These are phyloP conservation scores for Coniochaeta sp. DNA, from an alignment of 2,329 filamentous ascomycete genomes.

Conservation along the genomic window DNA sequence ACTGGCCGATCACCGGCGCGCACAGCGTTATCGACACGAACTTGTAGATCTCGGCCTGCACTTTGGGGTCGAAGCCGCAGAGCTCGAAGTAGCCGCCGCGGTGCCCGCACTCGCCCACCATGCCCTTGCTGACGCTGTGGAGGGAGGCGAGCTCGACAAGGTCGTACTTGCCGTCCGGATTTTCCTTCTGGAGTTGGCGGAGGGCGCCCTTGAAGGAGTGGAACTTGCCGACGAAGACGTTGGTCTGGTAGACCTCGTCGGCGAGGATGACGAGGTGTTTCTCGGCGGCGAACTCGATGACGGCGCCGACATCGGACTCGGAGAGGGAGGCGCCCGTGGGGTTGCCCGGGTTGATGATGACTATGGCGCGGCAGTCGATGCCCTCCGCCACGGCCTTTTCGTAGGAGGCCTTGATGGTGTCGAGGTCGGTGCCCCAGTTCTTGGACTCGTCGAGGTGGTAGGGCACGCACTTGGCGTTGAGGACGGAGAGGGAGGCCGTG, in stretches of 20 bases:
- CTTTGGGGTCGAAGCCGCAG: slow-evolving; percentile 75
- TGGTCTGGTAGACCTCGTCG: slow-evolving; percentile 98
- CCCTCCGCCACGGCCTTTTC: slow-evolving; percentile 69
- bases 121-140: slow-evolving; percentile 93
- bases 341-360: slow-evolving; percentile 98
- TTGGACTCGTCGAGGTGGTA: slow-evolving; percentile 87
- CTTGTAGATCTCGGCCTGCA: slow-evolving; percentile 95
- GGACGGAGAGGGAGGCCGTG: slow-evolving; percentile 80
- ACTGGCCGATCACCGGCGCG: slow-evolving; percentile 91
- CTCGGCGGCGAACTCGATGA: slow-evolving; percentile 81
- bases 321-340: slow-evolving; percentile 85
- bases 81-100: slow-evolving; percentile 97
- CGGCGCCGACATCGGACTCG: slow-evolving; percentile 69
- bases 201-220: slow-evolving; percentile 91
- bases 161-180: slow-evolving; percentile 66
- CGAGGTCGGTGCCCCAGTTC: slow-evolving; percentile 81
- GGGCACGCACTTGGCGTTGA: slow-evolving; percentile 81
- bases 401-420: slow-evolving; percentile 67
- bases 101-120: slow-evolving; percentile 98
- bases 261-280: slow-evolving; percentile 86
- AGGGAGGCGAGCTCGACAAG: slow-evolving; percentile 82
- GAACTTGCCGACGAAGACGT: slow-evolving; percentile 92
- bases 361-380: slow-evolving; percentile 83
- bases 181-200: slow-evolving; percentile 69
- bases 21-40: slow-evolving; percentile 97